Evolutionary conservation across 208 protist species (phyloP).

Genomic region (Wallacemonas sp.): DNA sequence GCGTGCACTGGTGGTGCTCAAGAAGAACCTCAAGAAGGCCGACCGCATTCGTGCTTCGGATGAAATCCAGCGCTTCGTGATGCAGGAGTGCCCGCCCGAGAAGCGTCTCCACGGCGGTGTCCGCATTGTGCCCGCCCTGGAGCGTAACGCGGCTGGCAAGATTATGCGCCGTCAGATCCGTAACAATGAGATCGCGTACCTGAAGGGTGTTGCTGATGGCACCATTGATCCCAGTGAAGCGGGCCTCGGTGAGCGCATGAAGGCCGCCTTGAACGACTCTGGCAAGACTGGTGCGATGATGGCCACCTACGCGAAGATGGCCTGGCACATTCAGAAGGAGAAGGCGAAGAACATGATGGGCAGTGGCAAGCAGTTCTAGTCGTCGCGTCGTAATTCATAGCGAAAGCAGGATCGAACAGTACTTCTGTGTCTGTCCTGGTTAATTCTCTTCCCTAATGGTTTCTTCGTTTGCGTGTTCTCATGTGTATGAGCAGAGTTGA

Average conservation of each 20-base stretch:
- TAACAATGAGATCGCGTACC: slow-evolving; percentile 28
- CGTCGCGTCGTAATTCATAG: slow-evolving; percentile 14
- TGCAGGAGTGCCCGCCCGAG: slow-evolving; percentile 42
- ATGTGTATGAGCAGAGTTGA: background rate
- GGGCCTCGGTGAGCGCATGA: slow-evolving; percentile 24
- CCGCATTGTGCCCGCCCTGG: slow-evolving; percentile 55
- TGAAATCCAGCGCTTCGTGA: slow-evolving; percentile 48
- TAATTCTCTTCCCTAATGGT: background rate
- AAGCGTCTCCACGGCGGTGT: slow-evolving; percentile 78
- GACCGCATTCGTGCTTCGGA: slow-evolving; percentile 44
- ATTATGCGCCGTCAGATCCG: slow-evolving; percentile 62
- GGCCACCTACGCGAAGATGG: background rate
- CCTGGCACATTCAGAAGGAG: slow-evolving; percentile 2
- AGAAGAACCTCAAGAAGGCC: slow-evolving; percentile 21
- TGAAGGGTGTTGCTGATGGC: slow-evolving; percentile 23
- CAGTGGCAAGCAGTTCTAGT: background rate
- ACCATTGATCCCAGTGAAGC: slow-evolving; percentile 45
- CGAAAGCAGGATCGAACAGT: background rate
- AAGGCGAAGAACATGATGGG: slow-evolving; percentile 8
- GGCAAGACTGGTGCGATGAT: background rate
- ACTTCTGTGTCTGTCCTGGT: background rate
- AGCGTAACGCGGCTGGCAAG: slow-evolving; percentile 75
- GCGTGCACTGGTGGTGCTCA: slow-evolving; percentile 67
- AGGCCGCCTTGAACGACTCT: slow-evolving; percentile 32
- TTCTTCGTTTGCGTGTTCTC: background rate